Evolutionary conservation across 169 alveolate species (phyloP).

Genomic region (Eimeria maxima): DNA sequence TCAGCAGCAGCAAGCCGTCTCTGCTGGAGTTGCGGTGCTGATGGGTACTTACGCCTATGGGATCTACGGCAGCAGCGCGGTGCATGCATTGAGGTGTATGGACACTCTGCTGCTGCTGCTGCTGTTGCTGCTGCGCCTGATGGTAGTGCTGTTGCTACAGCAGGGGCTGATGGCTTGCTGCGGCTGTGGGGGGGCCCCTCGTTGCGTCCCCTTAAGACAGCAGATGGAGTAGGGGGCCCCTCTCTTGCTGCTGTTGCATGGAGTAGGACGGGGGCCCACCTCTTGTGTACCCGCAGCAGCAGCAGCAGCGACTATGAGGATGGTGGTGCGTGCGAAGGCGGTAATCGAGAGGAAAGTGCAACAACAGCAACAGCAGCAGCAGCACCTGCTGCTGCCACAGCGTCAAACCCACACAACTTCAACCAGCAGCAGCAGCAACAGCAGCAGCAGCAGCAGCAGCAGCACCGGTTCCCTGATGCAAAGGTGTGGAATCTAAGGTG

Average conservation of each 20-base stretch:
- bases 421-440: neutral
- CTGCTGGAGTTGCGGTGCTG: neutral
- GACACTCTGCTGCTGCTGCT: slow-evolving; percentile 28
- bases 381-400: neutral
- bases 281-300: neutral
- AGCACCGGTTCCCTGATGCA: slow-evolving; percentile 10
- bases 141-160: slow-evolving; percentile 10
- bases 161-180: neutral
- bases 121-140: slow-evolving; percentile 33
- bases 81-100: slow-evolving; percentile 19
- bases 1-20: neutral
- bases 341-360: neutral
- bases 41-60: neutral
- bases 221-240: neutral
- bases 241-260: neutral
- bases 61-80: slow-evolving; percentile 11
- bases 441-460: slow-evolving; percentile 1
- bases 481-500: slow-evolving; percentile 20
- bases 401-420: neutral
- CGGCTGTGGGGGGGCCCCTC: neutral
- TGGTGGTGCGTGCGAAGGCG: no score
- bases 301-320: neutral
- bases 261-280: neutral
- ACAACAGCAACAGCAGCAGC: slow-evolving; percentile 11
- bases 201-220: neutral